Conservation (phyloP, 371 early-diverging fungal species). For the Paramicrosporidium saccamoebae region DNA sequence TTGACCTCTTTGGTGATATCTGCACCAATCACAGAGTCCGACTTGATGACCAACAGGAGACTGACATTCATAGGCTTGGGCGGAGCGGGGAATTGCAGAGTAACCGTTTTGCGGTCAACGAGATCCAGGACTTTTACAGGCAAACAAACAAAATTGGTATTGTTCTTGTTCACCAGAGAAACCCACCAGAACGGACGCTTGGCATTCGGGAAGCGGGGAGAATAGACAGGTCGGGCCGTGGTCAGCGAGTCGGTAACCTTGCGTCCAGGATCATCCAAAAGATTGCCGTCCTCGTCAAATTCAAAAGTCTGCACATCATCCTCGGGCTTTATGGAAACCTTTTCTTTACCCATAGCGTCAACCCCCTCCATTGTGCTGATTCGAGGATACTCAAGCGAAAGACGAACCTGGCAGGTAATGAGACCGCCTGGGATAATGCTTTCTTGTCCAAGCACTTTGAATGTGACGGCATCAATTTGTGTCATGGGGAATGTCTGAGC, state of each 20-base stretch:
- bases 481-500: slow-evolving; percentile 36
- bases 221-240: slow-evolving; percentile 9
- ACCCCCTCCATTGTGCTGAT: slow-evolving; percentile 2
- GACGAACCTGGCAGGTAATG: slow-evolving; percentile 28
- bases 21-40: slow-evolving; percentile 50
- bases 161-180: slow-evolving; percentile 41
- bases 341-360: slow-evolving; percentile 3
- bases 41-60: slow-evolving; percentile 46
- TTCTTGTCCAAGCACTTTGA: slow-evolving; percentile 39
- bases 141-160: slow-evolving; percentile 36
- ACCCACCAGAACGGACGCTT: slow-evolving; percentile 79
- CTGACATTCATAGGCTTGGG: slow-evolving; percentile 42
- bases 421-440: slow-evolving; percentile 38
- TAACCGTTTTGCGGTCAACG: slow-evolving; percentile 19
- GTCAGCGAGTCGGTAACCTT: background rate
- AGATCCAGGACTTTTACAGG: slow-evolving; percentile 44
- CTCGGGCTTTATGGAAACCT: slow-evolving; percentile 5
- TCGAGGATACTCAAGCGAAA: slow-evolving; percentile 6
- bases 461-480: slow-evolving; percentile 27
- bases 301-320: slow-evolving; percentile 7
- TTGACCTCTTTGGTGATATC: slow-evolving; percentile 35
- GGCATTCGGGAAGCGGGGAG: slow-evolving; percentile 20
- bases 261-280: background rate
- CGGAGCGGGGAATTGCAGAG: slow-evolving; percentile 76
- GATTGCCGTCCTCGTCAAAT: slow-evolving; percentile 1